Base-by-base conservation (phyloP, 2,329 filamentous ascomycete genomes). In the Iodosphaeria phyllophila region DNA sequence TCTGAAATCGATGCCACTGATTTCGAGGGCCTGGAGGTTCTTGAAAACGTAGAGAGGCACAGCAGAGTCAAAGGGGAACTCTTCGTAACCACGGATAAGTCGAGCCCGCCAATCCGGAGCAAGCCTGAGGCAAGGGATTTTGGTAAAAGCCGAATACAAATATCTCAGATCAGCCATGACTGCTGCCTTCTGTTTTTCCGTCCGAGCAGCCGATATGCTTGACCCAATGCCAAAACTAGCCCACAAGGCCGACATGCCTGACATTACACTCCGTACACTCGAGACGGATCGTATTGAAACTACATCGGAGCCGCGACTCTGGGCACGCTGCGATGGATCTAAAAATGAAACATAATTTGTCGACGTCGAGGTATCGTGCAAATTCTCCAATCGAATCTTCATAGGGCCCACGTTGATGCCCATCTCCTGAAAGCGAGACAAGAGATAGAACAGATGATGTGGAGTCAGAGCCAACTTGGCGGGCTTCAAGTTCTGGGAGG, bases 21-120 rank as follows among this genome's bases (percentile, higher is more conserved):
- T 79, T 48, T 98, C 89, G 34, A 98, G 61, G 13, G 82, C 77
- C 50, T 86, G 86, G 27, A 95, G 58, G 38, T 95, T 98, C 54
- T 98, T 95, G 65, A 98, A 95, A 6, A 79, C 78, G 47, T 92
- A 76, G n/a, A 98, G 60, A 12, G 89, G 89, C 16, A 98, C 89
- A 12, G 89, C 89, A 13, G 82, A 92, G 50, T 98, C 89, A 48
- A 95, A 93, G 3, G 89, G 89, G 37, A 95, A 98, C 50, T 93
- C 86, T 50, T 98, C 89, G 44, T 89, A 95, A 15, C 86, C 86
- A 36, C 74, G 68, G 37, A 98, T 93, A 32, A 93, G 58, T 26
- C 77, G 74, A 24, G 86, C 84, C 36, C 82, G 78, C 58, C 83
- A 84, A 49, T 98, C 89, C n/a, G 84, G 84, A 15, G 84, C 74